Evolutionary conservation across 2,329 filamentous ascomycete genomes (phyloP).

Genomic region (Geoglossum cookeanum): DNA sequence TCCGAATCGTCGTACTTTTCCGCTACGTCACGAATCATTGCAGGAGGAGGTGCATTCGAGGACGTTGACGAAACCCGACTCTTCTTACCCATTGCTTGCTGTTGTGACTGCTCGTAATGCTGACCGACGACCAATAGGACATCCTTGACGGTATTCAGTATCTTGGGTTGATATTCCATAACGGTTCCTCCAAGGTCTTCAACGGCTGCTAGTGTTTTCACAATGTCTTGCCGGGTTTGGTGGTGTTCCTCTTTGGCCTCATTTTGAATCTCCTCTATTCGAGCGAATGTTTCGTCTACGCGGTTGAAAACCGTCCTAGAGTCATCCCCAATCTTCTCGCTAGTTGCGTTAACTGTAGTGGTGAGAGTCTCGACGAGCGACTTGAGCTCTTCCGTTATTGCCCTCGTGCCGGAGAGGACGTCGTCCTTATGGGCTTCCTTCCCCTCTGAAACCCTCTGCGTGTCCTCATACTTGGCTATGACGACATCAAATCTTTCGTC

Average conservation of each 20-base stretch:
- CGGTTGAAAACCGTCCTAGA: slow-evolving; percentile 71
- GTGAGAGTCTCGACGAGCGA: slow-evolving; percentile 71
- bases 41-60: slow-evolving; percentile 30
- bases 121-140: slow-evolving; percentile 66
- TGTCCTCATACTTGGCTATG: slow-evolving; percentile 73
- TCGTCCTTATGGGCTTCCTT: slow-evolving; percentile 55
- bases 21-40: slow-evolving; percentile 29
- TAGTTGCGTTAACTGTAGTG: slow-evolving; percentile 57
- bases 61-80: slow-evolving; percentile 31
- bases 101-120: slow-evolving; percentile 76
- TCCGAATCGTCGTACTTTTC: slow-evolving; percentile 48
- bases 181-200: slow-evolving; percentile 62
- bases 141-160: slow-evolving; percentile 70
- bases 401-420: slow-evolving; percentile 54
- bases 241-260: slow-evolving; percentile 64
- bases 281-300: slow-evolving; percentile 59
- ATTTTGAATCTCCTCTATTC: slow-evolving; percentile 55
- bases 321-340: slow-evolving; percentile 74
- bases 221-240: slow-evolving; percentile 62
- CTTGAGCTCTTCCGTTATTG: slow-evolving; percentile 71
- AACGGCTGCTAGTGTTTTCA: slow-evolving; percentile 52
- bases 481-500: slow-evolving; percentile 69
- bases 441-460: slow-evolving; percentile 58
- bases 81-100: slow-evolving; percentile 41
- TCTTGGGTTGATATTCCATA: slow-evolving; percentile 69